Base-by-base conservation (phyloP, 2,329 filamentous ascomycete genomes). In the Pestalotiopsis sp. region DNA sequence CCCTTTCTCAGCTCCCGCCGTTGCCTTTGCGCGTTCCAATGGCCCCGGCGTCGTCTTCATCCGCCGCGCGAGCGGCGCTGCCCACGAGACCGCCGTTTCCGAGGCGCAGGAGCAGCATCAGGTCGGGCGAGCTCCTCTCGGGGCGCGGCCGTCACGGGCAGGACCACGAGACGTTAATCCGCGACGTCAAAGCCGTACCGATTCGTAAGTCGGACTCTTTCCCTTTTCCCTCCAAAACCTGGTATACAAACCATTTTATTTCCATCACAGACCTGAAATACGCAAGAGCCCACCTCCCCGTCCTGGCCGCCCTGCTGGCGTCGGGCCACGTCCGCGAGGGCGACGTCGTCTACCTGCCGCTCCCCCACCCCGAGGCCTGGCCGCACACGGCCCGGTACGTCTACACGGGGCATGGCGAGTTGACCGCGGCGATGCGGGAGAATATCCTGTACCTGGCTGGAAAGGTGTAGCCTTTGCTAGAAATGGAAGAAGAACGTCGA, bases 301-400 rank as follows among this genome's bases (percentile, higher is more conserved):
- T 87, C 0, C 77, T 90, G 5, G 87, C 84, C 0, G 82, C 85
- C 1, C 78, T 90, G 61, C 84, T 91, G 71, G 79, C 86, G 41
- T 89, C 86, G 0, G 83, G 85, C 4, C 81, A 86, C 72, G 81
- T 90, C 25, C 78, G 78, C 14, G 80, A 81, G 27, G 84, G 86
- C 36, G 88, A 90, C 72, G 79, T 80, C 2, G 80, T 91, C 65
- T 87, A 90, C 71, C 78, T 91, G 11, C 88, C 88, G 0, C 71
- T 91, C 67, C 89, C 89, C 1, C 81, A 85, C 68, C 88, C 89
- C 1, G 83, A 84, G 65, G 84, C 80, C 7, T 91, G 89, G 89
- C 73, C 76, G 2, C 83, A 86, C 66, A 89, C 88, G 0, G 79
- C 89, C n/a, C 78, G 80, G 4, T 86, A 87, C 72, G 80, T 88